Base-by-base conservation (phyloP, 805 yeast genomes). In the Candida xyloterini region DNA sequence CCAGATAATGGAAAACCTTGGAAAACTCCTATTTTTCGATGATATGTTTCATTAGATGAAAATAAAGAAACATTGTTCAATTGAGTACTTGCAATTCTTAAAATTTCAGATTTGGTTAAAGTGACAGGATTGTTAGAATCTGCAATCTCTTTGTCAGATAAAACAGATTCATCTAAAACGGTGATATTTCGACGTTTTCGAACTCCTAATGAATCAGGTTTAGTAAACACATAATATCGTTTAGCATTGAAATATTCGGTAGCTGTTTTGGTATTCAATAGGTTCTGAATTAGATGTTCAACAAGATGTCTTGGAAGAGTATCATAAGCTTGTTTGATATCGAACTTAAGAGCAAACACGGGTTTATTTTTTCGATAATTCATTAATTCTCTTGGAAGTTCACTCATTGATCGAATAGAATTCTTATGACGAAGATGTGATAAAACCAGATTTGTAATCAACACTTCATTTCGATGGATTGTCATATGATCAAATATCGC, bases 1-100 rank as follows among this genome's bases (percentile, higher is more conserved):
- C 84, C 74, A 41, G 95, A 91, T 4, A 89, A 59, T 1, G 81
- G 79, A 7, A 87, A 76, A 0, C 98, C 98, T 63, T 90, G 98
- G 38, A 82, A 89, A 0, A 91, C 69, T 0, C 98, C 98, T 8
- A 65, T 59, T 30, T 64, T 74, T 42, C 95, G 65, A n/a, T 57
- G 53, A 52, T 68, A 74, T 3, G 66, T 59, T 7, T 51, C 46
- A 1, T 59, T 52, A 4, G 65, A 63, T 2, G 73, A 57, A 20
- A 59, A 59, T 0, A 81, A 60, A 0, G 70, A 63, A 0, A 85
- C 71, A 10, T 70, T 62, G n/a, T 62, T 61, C 10, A 88, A 57
- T 42, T 85, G 89, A n/a, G 62, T 57, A 14, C 63, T 57, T 0
- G 81, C 64, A 9, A 77, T 56, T 0, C 62, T 58, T 2, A 77